phyloP scores from a whole-genome alignment of 805 yeast species.

The Ogataea populi-albae region DNA sequence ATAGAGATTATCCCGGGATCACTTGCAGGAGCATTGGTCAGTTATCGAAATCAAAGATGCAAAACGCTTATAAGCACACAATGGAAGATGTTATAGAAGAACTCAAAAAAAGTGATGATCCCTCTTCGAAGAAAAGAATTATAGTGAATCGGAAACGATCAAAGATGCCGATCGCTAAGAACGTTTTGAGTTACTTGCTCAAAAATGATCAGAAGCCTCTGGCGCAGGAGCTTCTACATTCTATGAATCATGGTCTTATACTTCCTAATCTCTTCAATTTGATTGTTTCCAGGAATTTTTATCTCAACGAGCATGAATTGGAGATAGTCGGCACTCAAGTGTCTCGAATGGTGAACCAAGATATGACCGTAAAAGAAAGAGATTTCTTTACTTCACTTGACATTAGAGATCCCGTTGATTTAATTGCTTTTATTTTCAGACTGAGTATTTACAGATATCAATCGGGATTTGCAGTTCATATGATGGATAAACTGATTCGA shows the following conservation, averaged over 20 bases:
- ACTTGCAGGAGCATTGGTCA: too few relatives aligned
- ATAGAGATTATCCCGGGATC: too few relatives aligned
- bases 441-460: conserved; percentile 4
- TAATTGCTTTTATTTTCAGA: conserved; percentile 5
- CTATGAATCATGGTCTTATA: conserved; percentile 2
- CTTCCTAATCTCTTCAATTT: conserved; percentile 12
- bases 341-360: background rate
- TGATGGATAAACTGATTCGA: conserved; percentile 4
- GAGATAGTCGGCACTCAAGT: background rate
- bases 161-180: too few relatives aligned
- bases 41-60: too few relatives aligned
- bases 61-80: too few relatives aligned
- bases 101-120: too few relatives aligned
- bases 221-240: conserved; percentile 5
- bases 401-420: conserved; percentile 3
- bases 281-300: conserved; percentile 2
- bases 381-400: conserved; percentile 1
- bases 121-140: too few relatives aligned
- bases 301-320: background rate
- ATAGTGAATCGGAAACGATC: too few relatives aligned
- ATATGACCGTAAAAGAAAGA: conserved; percentile 1
- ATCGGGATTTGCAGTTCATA: conserved; percentile 1
- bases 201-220: conserved; percentile 5
- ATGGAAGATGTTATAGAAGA: too few relatives aligned
- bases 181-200: conserved; percentile 13